Conservation (phyloP, 495 filamentous ascomycete genomes). For the Thermothielavioides terrestris region DNA sequence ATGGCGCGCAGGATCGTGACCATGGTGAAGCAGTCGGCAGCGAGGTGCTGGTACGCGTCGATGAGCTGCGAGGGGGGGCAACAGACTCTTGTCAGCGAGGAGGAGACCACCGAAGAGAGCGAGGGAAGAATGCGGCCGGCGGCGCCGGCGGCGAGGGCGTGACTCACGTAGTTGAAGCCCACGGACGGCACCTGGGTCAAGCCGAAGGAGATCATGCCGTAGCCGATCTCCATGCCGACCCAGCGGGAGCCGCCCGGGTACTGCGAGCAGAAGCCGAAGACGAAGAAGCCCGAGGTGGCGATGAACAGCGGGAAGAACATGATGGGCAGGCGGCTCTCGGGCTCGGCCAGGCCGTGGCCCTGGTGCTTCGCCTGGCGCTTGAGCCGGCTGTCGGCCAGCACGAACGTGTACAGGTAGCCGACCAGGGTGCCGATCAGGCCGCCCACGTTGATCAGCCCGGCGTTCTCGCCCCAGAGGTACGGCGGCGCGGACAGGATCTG, state of each 20-base stretch:
- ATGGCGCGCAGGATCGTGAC: neutral
- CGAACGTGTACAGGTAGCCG: neutral
- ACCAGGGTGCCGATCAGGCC: neutral
- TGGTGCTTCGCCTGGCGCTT: neutral
- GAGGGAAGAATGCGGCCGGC: no score
- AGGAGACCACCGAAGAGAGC: no score
- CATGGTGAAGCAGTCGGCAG: constrained; percentile 4
- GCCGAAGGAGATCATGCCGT: neutral
- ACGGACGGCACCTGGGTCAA: neutral
- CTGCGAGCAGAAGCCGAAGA: neutral
- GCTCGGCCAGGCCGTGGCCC: neutral
- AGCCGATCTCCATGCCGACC: neutral
- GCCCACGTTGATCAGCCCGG: constrained; percentile 1
- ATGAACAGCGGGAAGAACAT: neutral
- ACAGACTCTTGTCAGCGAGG: neutral
- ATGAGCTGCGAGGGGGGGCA: neutral
- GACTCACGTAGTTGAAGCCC: constrained; percentile 2
- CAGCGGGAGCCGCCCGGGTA: neutral
- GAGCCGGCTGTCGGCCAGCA: neutral
- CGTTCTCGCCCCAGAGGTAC: neutral
- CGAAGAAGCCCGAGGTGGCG: neutral
- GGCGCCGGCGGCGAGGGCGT: no score
- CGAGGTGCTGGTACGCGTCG: neutral
- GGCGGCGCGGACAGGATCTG: neutral
- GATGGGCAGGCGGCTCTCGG: neutral